These are phyloP conservation scores for Hyaloscypha finlandica DNA, from an alignment of 495 filamentous ascomycete species.

Conservation along the genomic window DNA sequence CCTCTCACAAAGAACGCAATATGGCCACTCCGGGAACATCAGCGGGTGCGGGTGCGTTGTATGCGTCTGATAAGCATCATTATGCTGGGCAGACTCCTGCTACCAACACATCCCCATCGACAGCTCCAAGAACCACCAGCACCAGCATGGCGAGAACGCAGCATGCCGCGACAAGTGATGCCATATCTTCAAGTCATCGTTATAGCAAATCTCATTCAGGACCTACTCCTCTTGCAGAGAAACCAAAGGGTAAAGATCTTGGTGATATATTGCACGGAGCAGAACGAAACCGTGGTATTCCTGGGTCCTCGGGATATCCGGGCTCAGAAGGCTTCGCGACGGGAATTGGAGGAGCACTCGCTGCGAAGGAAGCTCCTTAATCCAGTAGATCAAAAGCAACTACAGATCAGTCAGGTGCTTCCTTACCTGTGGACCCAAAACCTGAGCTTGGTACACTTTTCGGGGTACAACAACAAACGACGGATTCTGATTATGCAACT, in stretches of 20 bases:
- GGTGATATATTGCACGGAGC: constrained; percentile 25
- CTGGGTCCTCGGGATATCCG: constrained; percentile 14
- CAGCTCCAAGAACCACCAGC: not conserved
- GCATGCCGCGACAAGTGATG: not conserved
- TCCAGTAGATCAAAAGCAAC: constrained; percentile 7
- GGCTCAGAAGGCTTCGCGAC: constrained; percentile 15
- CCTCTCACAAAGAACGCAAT: constrained; percentile 7
- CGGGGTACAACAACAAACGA: too few species aligned
- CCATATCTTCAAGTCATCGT: not conserved
- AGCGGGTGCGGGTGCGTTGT: not conserved
- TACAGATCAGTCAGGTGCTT: constrained; percentile 12
- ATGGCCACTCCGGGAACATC: constrained; percentile 7
- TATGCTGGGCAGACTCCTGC: not conserved
- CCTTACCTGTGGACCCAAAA: not conserved
- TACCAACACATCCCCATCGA: constrained; percentile 4
- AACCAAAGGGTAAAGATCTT: constrained; percentile 10
- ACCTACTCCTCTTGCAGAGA: constrained; percentile 4
- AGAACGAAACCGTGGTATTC: constrained; percentile 24
- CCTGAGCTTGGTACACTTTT: not conserved
- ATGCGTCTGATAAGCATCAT: constrained; percentile 10
- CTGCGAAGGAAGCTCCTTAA: not conserved
- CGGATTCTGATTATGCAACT: not conserved
- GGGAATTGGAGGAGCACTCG: not conserved
- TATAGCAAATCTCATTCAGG: constrained; percentile 1
- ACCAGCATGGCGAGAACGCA: not conserved